These are phyloP conservation scores for Coemansia sp. DNA, from an alignment of 192 early-diverging fungal species.

Conservation along the genomic window DNA sequence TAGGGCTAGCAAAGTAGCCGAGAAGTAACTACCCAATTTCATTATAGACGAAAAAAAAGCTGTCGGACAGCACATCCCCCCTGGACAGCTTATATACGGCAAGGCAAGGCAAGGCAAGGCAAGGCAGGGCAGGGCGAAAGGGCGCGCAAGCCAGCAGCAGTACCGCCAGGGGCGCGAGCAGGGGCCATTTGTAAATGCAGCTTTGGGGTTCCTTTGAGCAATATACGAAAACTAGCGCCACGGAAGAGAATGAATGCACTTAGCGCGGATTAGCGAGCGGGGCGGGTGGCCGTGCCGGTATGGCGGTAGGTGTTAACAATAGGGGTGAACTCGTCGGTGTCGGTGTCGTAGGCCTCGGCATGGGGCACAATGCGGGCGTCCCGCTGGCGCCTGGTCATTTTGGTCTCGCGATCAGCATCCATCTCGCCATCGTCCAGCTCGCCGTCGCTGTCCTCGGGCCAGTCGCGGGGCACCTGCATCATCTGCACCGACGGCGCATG, in stretches of 20 bases:
- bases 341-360: conserved; percentile 46
- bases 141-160: too few species aligned
- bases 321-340: conserved; percentile 30
- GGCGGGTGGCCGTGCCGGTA: conserved; percentile 39
- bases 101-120: too few species aligned
- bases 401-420: conserved; percentile 31
- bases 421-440: conserved; percentile 41
- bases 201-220: too few species aligned
- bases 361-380: conserved; percentile 47
- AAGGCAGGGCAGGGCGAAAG: too few species aligned
- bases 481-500: conserved; percentile 61
- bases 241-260: not conserved
- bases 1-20: not conserved
- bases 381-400: conserved; percentile 24
- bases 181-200: too few species aligned
- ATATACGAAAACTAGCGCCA: too few species aligned
- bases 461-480: conserved; percentile 46
- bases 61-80: too few species aligned
- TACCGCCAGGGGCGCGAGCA: too few species aligned
- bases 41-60: not conserved
- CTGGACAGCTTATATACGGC: too few species aligned
- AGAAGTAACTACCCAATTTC: too few species aligned
- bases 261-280: conserved; percentile 2
- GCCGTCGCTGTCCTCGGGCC: conserved; percentile 42
- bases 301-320: conserved; percentile 27